Base-by-base conservation (phyloP, 108 stramenopile species). In the Nitzschia sp. region DNA sequence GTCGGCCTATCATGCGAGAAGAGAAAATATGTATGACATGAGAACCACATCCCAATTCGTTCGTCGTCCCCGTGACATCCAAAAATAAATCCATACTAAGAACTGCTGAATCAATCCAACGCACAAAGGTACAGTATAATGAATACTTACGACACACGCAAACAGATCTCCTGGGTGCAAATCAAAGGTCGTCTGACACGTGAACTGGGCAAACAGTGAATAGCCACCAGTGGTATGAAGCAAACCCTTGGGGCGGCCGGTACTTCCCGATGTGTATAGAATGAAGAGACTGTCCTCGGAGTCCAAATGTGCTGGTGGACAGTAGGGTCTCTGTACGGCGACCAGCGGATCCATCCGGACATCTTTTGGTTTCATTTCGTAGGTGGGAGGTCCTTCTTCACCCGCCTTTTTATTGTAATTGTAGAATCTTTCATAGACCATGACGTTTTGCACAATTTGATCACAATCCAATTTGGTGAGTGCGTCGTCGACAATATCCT, bases 201-300 rank as follows among this genome's bases (percentile, higher is more conserved):
- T 98, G 50, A 86, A 72, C 61, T 78, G 78, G 9, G 97, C 95
- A 69, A 89, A 96, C 54, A 97, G 71, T 9, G 97, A 77, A 80
- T 98, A 99, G 13, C 97, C 98, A 9, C 94, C 98, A 15, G 89
- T 92, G 19, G 94, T 95, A 69, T 99, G 98, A 0, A 96, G 75
- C 41, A 99, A 64, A 35, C 91, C 91, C 65, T 99, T 99, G 6
- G 98, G 98, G 63, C 80, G 71, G 27, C 98, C 98, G 9, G 98
- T 99, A 21, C 91, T 93, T 45, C 98, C 98, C 19, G 86, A 90
- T 0, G 98, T 99, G 76, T 99, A 99, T n/a, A 99, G 79, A 65
- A 97, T 91, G 73, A 99, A 99, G 46, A 99, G 79, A 32, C 77
- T 76, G 78, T 99, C 98, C 55, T 97, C 96, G 16, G 94, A 80